These are phyloP conservation scores for Trichophyton mentagrophytes DNA, from an alignment of 2,329 filamentous ascomycete species.

Conservation along the genomic window DNA sequence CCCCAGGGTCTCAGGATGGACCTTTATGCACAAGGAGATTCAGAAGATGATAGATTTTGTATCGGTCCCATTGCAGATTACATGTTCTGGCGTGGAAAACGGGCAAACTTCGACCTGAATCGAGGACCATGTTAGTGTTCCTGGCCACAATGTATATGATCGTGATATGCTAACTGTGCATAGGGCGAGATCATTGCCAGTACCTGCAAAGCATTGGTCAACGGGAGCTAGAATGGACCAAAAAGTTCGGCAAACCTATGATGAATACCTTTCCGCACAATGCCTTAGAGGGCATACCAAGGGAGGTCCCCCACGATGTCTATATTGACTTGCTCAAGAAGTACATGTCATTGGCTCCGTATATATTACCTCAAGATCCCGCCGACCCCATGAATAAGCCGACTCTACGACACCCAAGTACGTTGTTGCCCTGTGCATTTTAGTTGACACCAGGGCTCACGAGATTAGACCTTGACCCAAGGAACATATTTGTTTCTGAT, in stretches of 20 bases:
- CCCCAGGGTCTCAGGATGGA: constrained; percentile 11
- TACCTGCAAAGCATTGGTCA: constrained; percentile 8
- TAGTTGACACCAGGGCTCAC: not conserved
- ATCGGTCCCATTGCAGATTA: constrained; percentile 12
- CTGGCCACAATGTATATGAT: no score
- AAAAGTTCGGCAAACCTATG: constrained; percentile 10
- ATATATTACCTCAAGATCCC: constrained; percentile 7
- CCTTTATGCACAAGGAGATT: no score
- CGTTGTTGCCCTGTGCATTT: not conserved
- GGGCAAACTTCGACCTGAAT: constrained; percentile 8
- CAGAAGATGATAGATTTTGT: constrained; percentile 13
- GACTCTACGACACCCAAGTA: constrained; percentile 14
- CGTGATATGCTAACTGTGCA: not conserved
- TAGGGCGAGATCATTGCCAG: constrained; percentile 7
- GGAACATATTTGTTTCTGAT: constrained; percentile 12
- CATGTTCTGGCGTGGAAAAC: constrained; percentile 12
- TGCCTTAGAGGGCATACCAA: not conserved
- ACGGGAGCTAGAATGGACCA: constrained; percentile 9
- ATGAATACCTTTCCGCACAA: constrained; percentile 8
- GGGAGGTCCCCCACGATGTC: not conserved
- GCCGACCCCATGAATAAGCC: constrained; percentile 6
- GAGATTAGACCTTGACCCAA: constrained; percentile 9
- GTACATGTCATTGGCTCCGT: constrained; percentile 10
- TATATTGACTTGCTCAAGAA: constrained; percentile 9
- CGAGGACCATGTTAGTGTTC: not conserved